phyloP scores from a whole-genome alignment of 2,329 filamentous ascomycete genomes.

The Fusarium sp. region DNA sequence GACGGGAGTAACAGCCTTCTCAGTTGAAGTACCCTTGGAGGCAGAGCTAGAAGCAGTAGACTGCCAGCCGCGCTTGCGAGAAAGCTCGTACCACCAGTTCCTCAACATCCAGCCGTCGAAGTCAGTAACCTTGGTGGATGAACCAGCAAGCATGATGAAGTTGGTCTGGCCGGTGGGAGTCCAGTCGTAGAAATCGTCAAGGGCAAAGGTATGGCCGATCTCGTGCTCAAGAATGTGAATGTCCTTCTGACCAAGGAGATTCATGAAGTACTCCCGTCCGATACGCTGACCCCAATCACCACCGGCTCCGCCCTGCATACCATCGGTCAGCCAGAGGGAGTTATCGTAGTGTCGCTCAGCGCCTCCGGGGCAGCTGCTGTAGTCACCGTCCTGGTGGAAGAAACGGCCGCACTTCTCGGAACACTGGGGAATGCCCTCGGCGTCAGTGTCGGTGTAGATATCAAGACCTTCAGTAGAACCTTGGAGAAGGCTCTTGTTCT shows the following conservation, averaged over 20 bases:
- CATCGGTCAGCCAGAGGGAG: constrained; percentile 60
- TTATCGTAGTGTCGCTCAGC: constrained; percentile 56
- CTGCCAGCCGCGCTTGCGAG: constrained; percentile 46
- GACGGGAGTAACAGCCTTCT: not conserved
- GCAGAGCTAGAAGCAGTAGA: not conserved
- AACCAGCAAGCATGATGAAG: constrained; percentile 60
- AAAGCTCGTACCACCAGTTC: constrained; percentile 57
- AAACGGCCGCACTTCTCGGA: constrained; percentile 53
- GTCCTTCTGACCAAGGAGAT: constrained; percentile 48
- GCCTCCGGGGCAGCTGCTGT: constrained; percentile 50
- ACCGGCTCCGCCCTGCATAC: constrained; percentile 56
- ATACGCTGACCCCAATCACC: constrained; percentile 61
- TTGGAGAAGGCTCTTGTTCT: constrained; percentile 50
- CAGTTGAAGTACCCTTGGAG: not conserved
- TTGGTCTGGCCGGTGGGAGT: constrained; percentile 53
- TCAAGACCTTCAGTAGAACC: constrained; percentile 51
- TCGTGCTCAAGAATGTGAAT: constrained; percentile 60
- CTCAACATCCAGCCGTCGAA: constrained; percentile 62
- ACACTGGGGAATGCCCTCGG: constrained; percentile 55
- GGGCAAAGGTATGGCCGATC: constrained; percentile 56
- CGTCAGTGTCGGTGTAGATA: constrained; percentile 55
- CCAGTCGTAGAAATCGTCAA: constrained; percentile 57
- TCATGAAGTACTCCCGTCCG: constrained; percentile 56
- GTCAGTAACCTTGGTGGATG: constrained; percentile 55
- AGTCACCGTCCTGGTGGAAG: constrained; percentile 57